Base-by-base conservation (phyloP, 805 yeast genomes). In the Tetrapisispora iriomotensis region DNA sequence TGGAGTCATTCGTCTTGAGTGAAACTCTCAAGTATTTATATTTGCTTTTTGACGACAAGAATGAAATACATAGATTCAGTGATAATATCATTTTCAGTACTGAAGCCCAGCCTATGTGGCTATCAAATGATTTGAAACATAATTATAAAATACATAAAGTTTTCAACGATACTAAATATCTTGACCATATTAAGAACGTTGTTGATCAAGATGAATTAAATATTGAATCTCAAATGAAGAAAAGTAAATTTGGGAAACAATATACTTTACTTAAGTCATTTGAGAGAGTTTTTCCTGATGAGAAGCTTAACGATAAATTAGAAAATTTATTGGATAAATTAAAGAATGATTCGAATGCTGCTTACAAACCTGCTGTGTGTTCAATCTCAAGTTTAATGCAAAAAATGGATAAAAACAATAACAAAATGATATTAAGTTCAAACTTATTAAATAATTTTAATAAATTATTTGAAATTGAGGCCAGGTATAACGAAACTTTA, bases 51-150 rank as follows among this genome's bases (percentile, higher is more conserved):
- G 94, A 86, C 53, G 79, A 69, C 13, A 70, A 67, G 6, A 77
- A 86, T 53, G 67, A 76, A 44, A 72, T 74, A 40, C 69, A 76
- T 62, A 49, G 38, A 2, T 59, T 60, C 2, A 50, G 54, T 14
- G 61, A 65, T 21, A 64, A 59, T 45, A 60, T 66, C 24, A 60
- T 81, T 34, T 82, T 87, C 58, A 74, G 90, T 10, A 88, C 97
- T 0, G 97, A 88, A 52, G 96, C 88, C 0, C 97, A 88, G 58
- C 95, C 95, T 3, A 57, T 87, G 45, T 85, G 95, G 94, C 66
- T 72, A 38, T 74, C 74, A 34, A 45, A 59, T 5, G 47, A 57
- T 5, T 40, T 68, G 17, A 44, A 58, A 20, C 36, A 48, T 15
- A 49, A 57, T 21, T 59, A 65, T 42, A 47, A 47, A 17, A 23